Conservation (phyloP, 108 stramenopile genomes). For the Fragilariopsis cylindrus region DNA sequence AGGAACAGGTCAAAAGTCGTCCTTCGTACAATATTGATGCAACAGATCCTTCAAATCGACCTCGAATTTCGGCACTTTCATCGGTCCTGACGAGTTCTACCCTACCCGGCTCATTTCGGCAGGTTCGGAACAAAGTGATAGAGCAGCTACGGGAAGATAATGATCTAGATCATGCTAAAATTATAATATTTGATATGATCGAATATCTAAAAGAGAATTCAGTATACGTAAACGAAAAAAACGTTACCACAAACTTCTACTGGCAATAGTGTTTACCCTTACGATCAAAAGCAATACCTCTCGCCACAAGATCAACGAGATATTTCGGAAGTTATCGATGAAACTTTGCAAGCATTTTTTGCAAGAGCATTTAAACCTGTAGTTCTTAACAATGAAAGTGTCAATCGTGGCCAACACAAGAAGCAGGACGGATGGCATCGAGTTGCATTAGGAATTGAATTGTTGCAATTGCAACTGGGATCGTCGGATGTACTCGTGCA, state of each 20-base stretch:
- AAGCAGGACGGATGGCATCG: constrained; percentile 10
- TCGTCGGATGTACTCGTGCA: constrained; percentile 32
- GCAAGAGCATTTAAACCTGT: constrained; percentile 52
- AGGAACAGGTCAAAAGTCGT: no score
- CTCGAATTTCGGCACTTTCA: neutral
- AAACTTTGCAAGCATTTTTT: constrained; percentile 46
- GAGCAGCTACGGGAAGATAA: constrained; percentile 11
- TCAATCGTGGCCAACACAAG: constrained; percentile 1
- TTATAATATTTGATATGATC: constrained; percentile 22
- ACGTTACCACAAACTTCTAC: neutral
- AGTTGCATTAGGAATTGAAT: constrained; percentile 50
- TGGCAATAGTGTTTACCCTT: neutral
- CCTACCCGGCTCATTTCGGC: neutral
- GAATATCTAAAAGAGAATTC: constrained; percentile 23
- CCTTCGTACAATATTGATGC: no score
- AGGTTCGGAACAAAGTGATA: constrained; percentile 14
- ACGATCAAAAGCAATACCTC: neutral
- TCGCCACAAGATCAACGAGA: constrained; percentile 10
- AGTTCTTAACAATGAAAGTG: constrained; percentile 6
- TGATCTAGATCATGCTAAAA: constrained; percentile 21
- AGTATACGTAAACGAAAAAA: neutral
- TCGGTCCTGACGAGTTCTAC: neutral
- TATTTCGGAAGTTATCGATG: constrained; percentile 39
- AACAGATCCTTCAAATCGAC: neutral
- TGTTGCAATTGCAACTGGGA: constrained; percentile 51